Percentiles rank a stretch among this genome's conserved stretches.
phyloP scores from a whole-genome alignment of 208 protist genomes.

The Borovskyia barvae region DNA sequence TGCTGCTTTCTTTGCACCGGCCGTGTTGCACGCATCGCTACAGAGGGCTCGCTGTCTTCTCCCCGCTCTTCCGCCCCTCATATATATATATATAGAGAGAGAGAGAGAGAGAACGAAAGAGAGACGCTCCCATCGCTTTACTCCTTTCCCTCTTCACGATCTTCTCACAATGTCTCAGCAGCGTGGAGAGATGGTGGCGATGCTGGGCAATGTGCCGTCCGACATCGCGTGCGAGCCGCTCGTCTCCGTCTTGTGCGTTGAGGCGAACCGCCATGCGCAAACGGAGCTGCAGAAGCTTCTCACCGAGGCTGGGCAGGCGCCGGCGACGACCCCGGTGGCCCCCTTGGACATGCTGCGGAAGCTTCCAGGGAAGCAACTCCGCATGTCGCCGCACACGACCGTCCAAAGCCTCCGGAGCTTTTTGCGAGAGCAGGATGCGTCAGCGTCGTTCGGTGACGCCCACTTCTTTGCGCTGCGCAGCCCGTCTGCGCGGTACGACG shows the following conservation, averaged over 20 bases:
- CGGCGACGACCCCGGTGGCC: background rate
- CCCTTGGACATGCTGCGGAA: conserved; percentile 7
- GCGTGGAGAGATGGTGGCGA: conserved; percentile 13
- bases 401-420: conserved; percentile 15
- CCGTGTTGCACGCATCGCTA: too few relatives aligned
- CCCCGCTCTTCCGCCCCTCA: too few relatives aligned
- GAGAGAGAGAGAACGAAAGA: too few relatives aligned
- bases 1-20: too few relatives aligned
- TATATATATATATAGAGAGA: too few relatives aligned
- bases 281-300: conserved; percentile 1
- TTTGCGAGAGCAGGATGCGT: conserved; percentile 12
- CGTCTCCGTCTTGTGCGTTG: conserved; percentile 13
- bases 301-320: background rate
- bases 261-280: conserved; percentile 11
- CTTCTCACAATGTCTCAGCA: too few relatives aligned
- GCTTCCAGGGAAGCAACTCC: conserved; percentile 12
- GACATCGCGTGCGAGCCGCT: conserved; percentile 1
- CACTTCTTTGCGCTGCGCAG: conserved; percentile 17
- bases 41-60: too few relatives aligned
- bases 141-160: too few relatives aligned
- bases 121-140: too few relatives aligned
- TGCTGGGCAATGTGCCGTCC: conserved; percentile 8
- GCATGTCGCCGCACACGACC: conserved; percentile 16
- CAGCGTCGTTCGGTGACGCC: conserved; percentile 5
- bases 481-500: background rate